These are phyloP conservation scores for Kwoniella dejecticola DNA, from an alignment of 768 basidiomycete species.

Conservation along the genomic window DNA sequence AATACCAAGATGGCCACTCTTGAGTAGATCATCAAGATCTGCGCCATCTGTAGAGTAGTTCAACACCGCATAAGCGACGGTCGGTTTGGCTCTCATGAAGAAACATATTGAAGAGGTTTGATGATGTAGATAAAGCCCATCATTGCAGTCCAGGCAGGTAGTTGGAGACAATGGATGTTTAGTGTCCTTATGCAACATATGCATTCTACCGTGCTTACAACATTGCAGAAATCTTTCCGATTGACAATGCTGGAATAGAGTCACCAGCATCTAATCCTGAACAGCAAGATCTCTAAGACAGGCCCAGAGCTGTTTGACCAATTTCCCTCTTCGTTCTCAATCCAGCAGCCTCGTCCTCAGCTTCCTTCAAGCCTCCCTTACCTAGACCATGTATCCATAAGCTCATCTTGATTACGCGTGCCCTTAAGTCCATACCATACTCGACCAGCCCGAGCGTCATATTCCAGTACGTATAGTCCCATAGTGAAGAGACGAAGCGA, in stretches of 20 bases:
- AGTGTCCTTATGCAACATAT: too few relatives aligned
- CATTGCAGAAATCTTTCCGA: too few relatives aligned
- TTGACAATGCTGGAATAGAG: too few relatives aligned
- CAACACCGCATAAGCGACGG: too few relatives aligned
- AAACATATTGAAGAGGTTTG: too few relatives aligned
- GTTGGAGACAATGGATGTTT: too few relatives aligned
- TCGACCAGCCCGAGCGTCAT: conserved; percentile 46
- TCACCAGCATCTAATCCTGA: too few relatives aligned
- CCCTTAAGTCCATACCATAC: conserved; percentile 48
- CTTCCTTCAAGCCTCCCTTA: conserved; percentile 43
- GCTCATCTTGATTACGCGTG: conserved; percentile 41
- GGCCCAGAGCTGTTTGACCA: background rate
- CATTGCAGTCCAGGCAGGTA: too few relatives aligned
- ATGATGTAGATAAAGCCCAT: too few relatives aligned
- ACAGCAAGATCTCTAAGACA: conserved; percentile 4
- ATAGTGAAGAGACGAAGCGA: conserved; percentile 19
- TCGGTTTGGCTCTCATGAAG: too few relatives aligned
- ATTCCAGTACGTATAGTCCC: conserved; percentile 42
- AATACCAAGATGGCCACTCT: background rate
- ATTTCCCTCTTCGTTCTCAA: conserved; percentile 16
- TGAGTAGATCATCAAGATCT: background rate
- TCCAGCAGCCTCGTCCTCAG: conserved; percentile 46
- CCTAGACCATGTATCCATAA: conserved; percentile 49
- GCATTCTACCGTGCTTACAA: too few relatives aligned
- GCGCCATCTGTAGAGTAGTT: too few relatives aligned